These are phyloP conservation scores for Beauveria brongniartii DNA, from an alignment of 2,329 filamentous ascomycete genomes.

Conservation along the genomic window DNA sequence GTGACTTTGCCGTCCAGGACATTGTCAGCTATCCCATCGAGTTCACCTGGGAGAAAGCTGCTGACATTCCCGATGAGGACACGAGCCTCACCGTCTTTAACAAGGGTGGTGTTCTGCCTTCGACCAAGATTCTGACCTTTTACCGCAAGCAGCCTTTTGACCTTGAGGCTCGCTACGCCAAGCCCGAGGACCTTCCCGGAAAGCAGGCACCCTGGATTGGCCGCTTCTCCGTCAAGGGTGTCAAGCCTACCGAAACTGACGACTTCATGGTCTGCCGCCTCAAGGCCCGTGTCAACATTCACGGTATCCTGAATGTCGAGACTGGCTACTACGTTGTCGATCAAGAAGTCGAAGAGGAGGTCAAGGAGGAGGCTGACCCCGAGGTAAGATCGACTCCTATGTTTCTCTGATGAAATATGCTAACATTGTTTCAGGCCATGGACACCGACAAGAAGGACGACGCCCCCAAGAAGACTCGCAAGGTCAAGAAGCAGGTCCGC, in stretches of 20 bases:
- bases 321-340: slow-evolving; percentile 98
- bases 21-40: slow-evolving; percentile 98
- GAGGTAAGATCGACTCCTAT: slow-evolving; percentile 52
- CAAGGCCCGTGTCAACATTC: slow-evolving; percentile 92
- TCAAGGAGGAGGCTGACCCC: slow-evolving; percentile 62
- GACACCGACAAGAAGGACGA: slow-evolving; percentile 68
- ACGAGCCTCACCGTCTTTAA: slow-evolving; percentile 96
- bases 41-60: slow-evolving; percentile 97
- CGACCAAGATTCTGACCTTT: slow-evolving; percentile 98
- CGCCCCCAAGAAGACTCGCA: slow-evolving; percentile 78
- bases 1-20: slow-evolving; percentile 95
- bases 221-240: slow-evolving; percentile 94
- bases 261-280: slow-evolving; percentile 99
- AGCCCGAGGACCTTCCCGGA: slow-evolving; percentile 78
- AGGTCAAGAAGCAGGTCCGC: slow-evolving; percentile 98
- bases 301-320: slow-evolving; percentile 94
- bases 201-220: slow-evolving; percentile 94
- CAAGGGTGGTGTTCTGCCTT: slow-evolving; percentile 92
- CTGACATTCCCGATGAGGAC: slow-evolving; percentile 97
- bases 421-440: slow-evolving; percentile 56
- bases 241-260: slow-evolving; percentile 85
- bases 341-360: slow-evolving; percentile 89
- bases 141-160: slow-evolving; percentile 98
- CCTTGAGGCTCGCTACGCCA: slow-evolving; percentile 87
- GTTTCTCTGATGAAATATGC: slow-evolving; percentile 11